Base-by-base conservation (phyloP, 2,329 filamentous ascomycete species). In the Aureobasidium subglaciale region DNA sequence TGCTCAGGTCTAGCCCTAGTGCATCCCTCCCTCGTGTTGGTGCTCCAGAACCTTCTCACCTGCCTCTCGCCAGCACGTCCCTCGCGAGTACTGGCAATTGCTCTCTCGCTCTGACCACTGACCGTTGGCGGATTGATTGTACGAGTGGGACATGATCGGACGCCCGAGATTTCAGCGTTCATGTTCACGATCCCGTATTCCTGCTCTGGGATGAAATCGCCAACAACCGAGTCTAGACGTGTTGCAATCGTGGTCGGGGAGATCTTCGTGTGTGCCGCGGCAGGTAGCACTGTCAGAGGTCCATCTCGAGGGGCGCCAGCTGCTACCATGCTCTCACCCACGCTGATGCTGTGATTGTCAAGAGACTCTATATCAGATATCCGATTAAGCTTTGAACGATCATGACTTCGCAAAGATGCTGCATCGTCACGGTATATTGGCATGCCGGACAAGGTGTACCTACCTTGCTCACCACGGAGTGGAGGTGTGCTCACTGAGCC, bases 361-460 rank as follows among this genome's bases (percentile, higher is more conserved):
- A 42, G 3, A 2, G 40, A 29, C 10, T 50, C 46, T 22, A 18
- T 8, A 15, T 50, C 46, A 16, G 46, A 50, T 24, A 50, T 37
- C 7, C 22, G 30, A 6, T 10, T 13, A 11, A 27, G 10, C 9
- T 24, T 24, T 22, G 8, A 37, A 22, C 46, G 34, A 48, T 59
- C 58, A n/a, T 40, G 49, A 35, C 52, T 56, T 8, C 43, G 35
- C 11, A 60, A 15, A n/a, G 66, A 65, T 38, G 62, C 58, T 15
- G 58, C 59, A 37, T 64, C 61, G 6, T 48, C 48, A 38, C 58
- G 59, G 41, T 59, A 60, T 7, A 64, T 49, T 16, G 63, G 62
- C 40, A 63, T 61, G 37, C 63, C 62, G 48, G 67, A 59, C 35
- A 62, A 60, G 5, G 61, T 62, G 56, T 64, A 63, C 30, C 59